Base-by-base conservation (phyloP, 495 filamentous ascomycete genomes). In the Astrocystis sublimbata region DNA sequence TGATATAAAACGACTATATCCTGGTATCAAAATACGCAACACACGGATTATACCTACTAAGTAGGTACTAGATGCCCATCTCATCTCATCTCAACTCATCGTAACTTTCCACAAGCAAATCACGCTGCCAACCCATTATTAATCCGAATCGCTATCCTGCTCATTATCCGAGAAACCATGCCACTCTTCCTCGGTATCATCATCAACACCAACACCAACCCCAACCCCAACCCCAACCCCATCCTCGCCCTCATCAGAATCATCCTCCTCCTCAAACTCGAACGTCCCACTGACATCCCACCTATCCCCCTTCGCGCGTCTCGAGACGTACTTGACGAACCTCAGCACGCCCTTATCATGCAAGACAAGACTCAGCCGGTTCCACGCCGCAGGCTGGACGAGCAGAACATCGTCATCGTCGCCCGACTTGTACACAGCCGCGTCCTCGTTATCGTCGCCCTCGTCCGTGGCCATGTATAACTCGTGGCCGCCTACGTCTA, bases 251-350 rank as follows among this genome's bases (percentile, higher is more conserved):
- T 75, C 76, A 26, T 66, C 71, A n/a, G n/a, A n/a, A 13, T 69
- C 73, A 0, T 69, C 72, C 9, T 71, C 55, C 45, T 76, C 71
- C 47, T 75, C 75, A 1, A 90, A 86, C 58, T 82, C 83, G 71
- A 82, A 88, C 17, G 77, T 87, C 2, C 87, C 96, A 38, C 82
- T 84, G 30, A 97, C 76, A 79, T 99, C 94, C 93, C 93, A 99
- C 38, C 94, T 82, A 75, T 97, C 96, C 15, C 94, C 93, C 69
- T 84, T 84, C 4, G 94, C 93, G 33, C 76, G 82, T 15, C 78
- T 79, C 78, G 89, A 93, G 38, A 98, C 90, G 73, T 97, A 99
- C 81, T 98, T 99, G 69, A 97, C 92, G 71, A 98, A 98, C 76
- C 89, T 85, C 68, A 98, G 81, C 7, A 89, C 88, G 7, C 91